Conservation (phyloP, 129 eudicot genomes). For the Helichrysum umbraculigerum region DNA sequence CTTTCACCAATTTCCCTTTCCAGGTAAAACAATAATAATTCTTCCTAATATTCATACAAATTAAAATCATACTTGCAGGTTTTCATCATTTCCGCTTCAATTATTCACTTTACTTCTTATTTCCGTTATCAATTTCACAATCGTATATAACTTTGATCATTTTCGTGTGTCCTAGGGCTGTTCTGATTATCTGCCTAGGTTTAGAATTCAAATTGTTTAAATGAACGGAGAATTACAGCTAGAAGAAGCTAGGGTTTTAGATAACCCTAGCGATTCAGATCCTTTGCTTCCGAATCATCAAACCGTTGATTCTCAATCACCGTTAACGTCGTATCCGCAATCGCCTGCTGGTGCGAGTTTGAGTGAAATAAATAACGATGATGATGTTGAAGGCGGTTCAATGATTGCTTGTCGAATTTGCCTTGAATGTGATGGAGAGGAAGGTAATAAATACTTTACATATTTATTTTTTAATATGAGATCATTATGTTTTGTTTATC, state of each 20-base stretch:
- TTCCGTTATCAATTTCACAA: conserved; percentile 1
- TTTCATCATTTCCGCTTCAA: not conserved
- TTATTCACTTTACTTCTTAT: not conserved
- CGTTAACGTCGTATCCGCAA: not conserved
- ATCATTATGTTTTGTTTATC: not conserved
- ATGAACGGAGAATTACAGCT: conserved; percentile 67
- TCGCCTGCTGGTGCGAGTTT: conserved; percentile 19
- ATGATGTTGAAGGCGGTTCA: conserved; percentile 63
- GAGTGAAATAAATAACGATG: conserved; percentile 40
- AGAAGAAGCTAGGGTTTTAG: conserved; percentile 39
- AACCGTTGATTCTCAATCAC: conserved; percentile 15
- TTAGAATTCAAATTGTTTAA: not conserved
- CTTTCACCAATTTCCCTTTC: not conserved
- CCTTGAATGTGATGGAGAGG: conserved; percentile 72
- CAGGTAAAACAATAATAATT: not conserved
- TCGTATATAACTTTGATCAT: conserved; percentile 12
- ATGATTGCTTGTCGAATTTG: conserved; percentile 74
- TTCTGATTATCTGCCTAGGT: conserved; percentile 11
- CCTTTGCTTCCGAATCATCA: conserved; percentile 53
- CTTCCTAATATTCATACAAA: not conserved
- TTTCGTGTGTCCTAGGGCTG: conserved; percentile 30
- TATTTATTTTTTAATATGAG: too few species aligned
- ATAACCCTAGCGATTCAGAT: conserved; percentile 71
- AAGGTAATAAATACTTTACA: conserved; percentile 41
- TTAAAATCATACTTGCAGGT: not conserved